Conservation (phyloP, 1,284 basidiomycete species). For the Ceratorhiza oryzae-sativae region DNA sequence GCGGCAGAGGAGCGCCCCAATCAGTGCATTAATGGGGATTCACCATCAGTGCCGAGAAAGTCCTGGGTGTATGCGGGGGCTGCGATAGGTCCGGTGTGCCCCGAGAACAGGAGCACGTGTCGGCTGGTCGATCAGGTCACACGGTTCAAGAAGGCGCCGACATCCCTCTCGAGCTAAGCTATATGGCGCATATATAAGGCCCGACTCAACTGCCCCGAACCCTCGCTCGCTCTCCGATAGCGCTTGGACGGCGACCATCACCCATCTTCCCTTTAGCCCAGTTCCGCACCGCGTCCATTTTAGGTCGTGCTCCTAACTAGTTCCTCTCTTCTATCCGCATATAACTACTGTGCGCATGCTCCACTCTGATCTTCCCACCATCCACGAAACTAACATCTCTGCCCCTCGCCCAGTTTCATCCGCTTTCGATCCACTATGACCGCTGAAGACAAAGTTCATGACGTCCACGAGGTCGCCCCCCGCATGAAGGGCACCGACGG, state of each 20-base stretch:
- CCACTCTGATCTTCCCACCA: conserved; percentile 19
- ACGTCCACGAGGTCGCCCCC: conserved; percentile 60
- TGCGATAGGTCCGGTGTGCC: conserved; percentile 13
- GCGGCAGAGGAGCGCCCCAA: neutral
- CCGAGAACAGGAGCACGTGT: conserved; percentile 3
- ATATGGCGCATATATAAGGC: conserved; percentile 9
- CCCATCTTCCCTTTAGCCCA: neutral
- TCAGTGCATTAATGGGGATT: neutral
- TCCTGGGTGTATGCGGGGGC: conserved; percentile 10
- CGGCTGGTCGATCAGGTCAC: conserved; percentile 17
- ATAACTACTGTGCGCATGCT: neutral
- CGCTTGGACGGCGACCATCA: neutral
- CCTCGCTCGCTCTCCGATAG: conserved; percentile 10
- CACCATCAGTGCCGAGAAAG: neutral
- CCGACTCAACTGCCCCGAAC: conserved; percentile 12
- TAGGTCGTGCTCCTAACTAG: neutral
- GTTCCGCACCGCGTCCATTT: neutral
- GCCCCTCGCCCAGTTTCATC: neutral
- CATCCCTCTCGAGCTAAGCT: neutral
- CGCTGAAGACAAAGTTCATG: conserved; percentile 35
- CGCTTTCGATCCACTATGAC: conserved; percentile 18
- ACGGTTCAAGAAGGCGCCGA: conserved; percentile 7
- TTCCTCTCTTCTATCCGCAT: neutral
- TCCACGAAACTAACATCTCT: neutral
- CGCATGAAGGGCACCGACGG: conserved; percentile 63